phyloP scores from a whole-genome alignment of 31 red algal genomes.

The Asparagopsis taxiformis region DNA sequence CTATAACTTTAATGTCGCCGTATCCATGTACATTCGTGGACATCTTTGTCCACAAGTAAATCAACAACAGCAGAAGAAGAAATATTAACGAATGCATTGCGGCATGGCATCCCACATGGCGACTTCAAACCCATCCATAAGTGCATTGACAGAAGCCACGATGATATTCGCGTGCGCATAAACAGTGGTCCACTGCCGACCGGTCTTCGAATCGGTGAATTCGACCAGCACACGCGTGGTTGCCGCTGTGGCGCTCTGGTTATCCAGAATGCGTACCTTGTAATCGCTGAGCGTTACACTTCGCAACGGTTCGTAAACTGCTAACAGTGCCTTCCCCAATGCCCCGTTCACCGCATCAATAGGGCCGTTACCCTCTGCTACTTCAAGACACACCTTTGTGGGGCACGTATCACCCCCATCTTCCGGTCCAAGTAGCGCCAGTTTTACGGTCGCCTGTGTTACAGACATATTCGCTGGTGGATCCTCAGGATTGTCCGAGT shows the following conservation, averaged over 20 bases:
- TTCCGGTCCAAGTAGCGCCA: constrained; percentile 57
- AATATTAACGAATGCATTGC: constrained; percentile 37
- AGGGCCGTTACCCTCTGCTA: constrained; percentile 93
- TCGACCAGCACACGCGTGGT: constrained; percentile 89
- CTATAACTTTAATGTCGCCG: not conserved
- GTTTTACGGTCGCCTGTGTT: constrained; percentile 85
- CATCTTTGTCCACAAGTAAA: not conserved
- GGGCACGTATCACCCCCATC: constrained; percentile 51
- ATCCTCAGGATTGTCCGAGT: constrained; percentile 9
- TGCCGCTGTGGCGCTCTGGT: constrained; percentile 81
- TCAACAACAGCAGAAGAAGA: constrained; percentile 1
- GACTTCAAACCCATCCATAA: constrained; percentile 94
- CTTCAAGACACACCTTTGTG: constrained; percentile 67
- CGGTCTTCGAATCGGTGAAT: constrained; percentile 51
- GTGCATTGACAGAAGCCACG: constrained; percentile 87
- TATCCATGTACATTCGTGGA: not conserved
- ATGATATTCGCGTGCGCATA: constrained; percentile 93
- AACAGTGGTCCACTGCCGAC: constrained; percentile 81
- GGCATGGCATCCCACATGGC: constrained; percentile 66
- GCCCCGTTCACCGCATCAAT: constrained; percentile 95
- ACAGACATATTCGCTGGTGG: constrained; percentile 50
- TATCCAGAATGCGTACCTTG: constrained; percentile 98
- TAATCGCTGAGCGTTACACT: constrained; percentile 85
- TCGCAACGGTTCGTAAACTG: constrained; percentile 49
- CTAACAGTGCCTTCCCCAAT: constrained; percentile 61